A percentile compares a stretch with the other conserved stretches of the same genome.
phyloP scores from a whole-genome alignment of 345 rosid species.

The Arabidopsis suecica region DNA sequence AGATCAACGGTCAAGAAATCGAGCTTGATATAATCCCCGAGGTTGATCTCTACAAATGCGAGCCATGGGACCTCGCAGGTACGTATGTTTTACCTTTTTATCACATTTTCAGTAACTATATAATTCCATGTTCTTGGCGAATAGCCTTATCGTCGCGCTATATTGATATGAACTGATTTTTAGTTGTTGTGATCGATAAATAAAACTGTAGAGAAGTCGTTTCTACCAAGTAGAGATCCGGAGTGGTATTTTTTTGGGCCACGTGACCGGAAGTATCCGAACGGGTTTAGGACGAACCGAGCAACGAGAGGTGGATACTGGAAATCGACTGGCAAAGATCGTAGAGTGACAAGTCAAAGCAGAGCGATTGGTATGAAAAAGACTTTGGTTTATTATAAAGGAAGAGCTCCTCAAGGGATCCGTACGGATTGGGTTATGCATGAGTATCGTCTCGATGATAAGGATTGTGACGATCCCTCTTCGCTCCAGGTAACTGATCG shows the following conservation, averaged over 20 bases:
- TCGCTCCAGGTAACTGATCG: constrained; percentile 71
- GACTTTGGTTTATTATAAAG: constrained; percentile 85
- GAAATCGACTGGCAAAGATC: constrained; percentile 90
- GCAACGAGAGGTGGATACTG: constrained; percentile 92
- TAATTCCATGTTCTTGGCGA: not conserved
- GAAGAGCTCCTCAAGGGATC: constrained; percentile 92
- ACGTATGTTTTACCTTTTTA: constrained; percentile 1
- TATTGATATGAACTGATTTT: constrained; percentile 1
- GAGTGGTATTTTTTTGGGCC: constrained; percentile 99
- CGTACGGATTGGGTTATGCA: constrained; percentile 98
- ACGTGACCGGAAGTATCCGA: constrained; percentile 87
- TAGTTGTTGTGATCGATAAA: not conserved
- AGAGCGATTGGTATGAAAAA: constrained; percentile 94
- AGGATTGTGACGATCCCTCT: constrained; percentile 74
- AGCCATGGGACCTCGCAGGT: constrained; percentile 98
- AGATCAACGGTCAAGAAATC: constrained; percentile 80
- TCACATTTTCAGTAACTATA: not conserved
- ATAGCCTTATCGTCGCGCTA: not conserved
- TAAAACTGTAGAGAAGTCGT: constrained; percentile 66
- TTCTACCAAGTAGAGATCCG: constrained; percentile 87
- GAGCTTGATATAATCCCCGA: constrained; percentile 96
- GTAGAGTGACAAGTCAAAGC: constrained; percentile 68
- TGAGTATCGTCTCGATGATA: constrained; percentile 90
- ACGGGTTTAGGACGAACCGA: constrained; percentile 87
- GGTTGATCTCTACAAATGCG: constrained; percentile 97